phyloP scores from a whole-genome alignment of 805 yeast genomes.

The Vanderwaltozyma yarrowii region DNA sequence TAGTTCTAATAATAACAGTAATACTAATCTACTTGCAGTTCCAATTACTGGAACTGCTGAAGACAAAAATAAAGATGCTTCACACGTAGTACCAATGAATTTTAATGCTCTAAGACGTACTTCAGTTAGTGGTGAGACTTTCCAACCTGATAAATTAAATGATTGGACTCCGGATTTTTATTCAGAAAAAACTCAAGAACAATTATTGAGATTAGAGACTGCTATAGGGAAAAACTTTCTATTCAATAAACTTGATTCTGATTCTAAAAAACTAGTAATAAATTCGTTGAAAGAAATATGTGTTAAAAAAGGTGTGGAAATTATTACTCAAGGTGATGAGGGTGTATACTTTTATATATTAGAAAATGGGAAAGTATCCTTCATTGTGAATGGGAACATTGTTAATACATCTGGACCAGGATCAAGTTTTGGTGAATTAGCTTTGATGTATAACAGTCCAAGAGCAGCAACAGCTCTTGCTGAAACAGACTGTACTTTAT shows the following conservation, averaged over 20 bases:
- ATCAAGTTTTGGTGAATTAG: slow-evolving; percentile 90
- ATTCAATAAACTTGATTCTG: slow-evolving; percentile 73
- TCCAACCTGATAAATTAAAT: slow-evolving; percentile 58
- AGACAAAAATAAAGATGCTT: too few species aligned
- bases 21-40: neutral
- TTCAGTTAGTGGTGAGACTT: slow-evolving; percentile 81
- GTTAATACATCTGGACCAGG: slow-evolving; percentile 74
- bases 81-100: slow-evolving; percentile 35
- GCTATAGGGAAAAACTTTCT: slow-evolving; percentile 73
- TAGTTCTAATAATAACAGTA: neutral
- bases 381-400: slow-evolving; percentile 50
- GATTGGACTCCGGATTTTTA: slow-evolving; percentile 58
- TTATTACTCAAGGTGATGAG: slow-evolving; percentile 18
- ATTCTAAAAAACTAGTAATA: slow-evolving; percentile 64
- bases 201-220: slow-evolving; percentile 54
- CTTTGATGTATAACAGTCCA: slow-evolving; percentile 94
- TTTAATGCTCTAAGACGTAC: slow-evolving; percentile 79
- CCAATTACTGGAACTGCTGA: too few species aligned
- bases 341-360: slow-evolving; percentile 6
- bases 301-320: slow-evolving; percentile 45
- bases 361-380: slow-evolving; percentile 63
- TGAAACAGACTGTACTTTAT: slow-evolving; percentile 56
- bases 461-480: slow-evolving; percentile 93
- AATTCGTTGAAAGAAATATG: slow-evolving; percentile 71
- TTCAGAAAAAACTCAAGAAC: slow-evolving; percentile 50